phyloP scores from a whole-genome alignment of 176 grass and related monocot genomes.

The Musa troglodytarum region DNA sequence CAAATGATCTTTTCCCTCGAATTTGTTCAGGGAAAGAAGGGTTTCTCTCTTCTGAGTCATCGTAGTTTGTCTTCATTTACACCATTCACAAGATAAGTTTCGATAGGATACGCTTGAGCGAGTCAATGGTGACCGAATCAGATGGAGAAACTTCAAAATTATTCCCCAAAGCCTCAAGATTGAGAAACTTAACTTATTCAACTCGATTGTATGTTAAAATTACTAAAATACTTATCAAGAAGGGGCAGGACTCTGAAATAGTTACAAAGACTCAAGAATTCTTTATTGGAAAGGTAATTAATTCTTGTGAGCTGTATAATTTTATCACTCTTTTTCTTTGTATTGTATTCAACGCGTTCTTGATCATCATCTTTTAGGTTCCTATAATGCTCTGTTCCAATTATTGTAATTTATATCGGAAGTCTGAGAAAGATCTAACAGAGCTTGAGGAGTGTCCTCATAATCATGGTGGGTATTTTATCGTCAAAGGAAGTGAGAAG shows the following conservation, averaged over 20 bases:
- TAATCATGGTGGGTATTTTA: constrained; percentile 95
- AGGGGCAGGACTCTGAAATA: constrained; percentile 92
- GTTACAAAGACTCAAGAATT: constrained; percentile 58
- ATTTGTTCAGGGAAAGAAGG: not conserved
- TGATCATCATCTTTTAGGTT: constrained; percentile 30
- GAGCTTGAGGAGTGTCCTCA: constrained; percentile 87
- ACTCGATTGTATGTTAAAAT: constrained; percentile 85
- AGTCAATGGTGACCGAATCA: constrained; percentile 90
- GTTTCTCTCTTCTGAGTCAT: too few relatives aligned
- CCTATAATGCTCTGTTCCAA: constrained; percentile 90
- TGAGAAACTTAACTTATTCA: constrained; percentile 89
- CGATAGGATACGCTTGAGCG: constrained; percentile 79
- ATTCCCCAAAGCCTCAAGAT: constrained; percentile 83
- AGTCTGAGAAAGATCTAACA: constrained; percentile 87
- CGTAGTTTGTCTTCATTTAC: constrained; percentile 12
- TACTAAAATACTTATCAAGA: constrained; percentile 81
- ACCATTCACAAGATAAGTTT: constrained; percentile 92
- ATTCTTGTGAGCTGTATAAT: not conserved
- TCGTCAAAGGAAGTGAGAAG: constrained; percentile 92
- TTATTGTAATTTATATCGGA: constrained; percentile 83
- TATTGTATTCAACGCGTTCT: not conserved
- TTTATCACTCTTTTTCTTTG: constrained; percentile 4
- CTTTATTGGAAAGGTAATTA: constrained; percentile 79
- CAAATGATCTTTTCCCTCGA: not conserved
- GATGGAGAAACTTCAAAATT: constrained; percentile 91